Percentiles rank a stretch among this genome's conserved stretches.
Evolutionary conservation across 2,329 filamentous ascomycete genomes (phyloP).

Genomic region (Rhynchosporium graminicola): DNA sequence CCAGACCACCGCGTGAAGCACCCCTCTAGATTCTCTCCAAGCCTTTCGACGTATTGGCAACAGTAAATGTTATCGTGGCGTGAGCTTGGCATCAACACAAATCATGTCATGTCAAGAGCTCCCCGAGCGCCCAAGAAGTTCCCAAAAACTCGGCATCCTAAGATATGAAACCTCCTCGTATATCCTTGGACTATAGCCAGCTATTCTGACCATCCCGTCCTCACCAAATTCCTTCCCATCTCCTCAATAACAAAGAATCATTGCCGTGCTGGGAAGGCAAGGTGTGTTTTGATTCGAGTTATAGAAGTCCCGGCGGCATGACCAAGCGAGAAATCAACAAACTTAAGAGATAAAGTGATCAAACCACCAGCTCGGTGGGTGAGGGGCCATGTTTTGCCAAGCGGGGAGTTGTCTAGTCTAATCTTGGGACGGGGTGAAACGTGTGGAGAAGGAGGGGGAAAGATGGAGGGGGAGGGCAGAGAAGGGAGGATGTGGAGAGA

Average conservation of each 20-base stretch:
- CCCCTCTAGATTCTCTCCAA: neutral
- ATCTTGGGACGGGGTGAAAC: neutral
- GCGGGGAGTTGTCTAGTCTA: neutral
- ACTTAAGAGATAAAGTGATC: too few species aligned
- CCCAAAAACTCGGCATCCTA: conserved; percentile 4
- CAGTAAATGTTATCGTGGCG: neutral
- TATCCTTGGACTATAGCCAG: neutral
- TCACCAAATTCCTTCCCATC: neutral
- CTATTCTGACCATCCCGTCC: neutral
- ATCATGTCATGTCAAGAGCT: conserved; percentile 7
- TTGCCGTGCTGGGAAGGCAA: neutral
- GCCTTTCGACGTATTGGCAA: conserved; percentile 3
- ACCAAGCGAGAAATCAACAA: too few species aligned
- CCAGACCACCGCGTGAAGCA: too few species aligned
- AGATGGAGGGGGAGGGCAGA: neutral
- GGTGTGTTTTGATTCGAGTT: too few species aligned
- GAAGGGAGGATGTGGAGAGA: conserved; percentile 6
- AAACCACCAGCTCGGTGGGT: too few species aligned
- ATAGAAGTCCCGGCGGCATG: too few species aligned
- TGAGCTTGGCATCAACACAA: neutral
- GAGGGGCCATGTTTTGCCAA: too few species aligned
- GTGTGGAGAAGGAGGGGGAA: conserved; percentile 3
- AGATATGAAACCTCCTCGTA: neutral
- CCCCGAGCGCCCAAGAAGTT: neutral
- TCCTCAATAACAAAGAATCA: too few species aligned